Evolutionary conservation across 495 filamentous ascomycete genomes (phyloP).

Genomic region (Gamarada debralockiae): DNA sequence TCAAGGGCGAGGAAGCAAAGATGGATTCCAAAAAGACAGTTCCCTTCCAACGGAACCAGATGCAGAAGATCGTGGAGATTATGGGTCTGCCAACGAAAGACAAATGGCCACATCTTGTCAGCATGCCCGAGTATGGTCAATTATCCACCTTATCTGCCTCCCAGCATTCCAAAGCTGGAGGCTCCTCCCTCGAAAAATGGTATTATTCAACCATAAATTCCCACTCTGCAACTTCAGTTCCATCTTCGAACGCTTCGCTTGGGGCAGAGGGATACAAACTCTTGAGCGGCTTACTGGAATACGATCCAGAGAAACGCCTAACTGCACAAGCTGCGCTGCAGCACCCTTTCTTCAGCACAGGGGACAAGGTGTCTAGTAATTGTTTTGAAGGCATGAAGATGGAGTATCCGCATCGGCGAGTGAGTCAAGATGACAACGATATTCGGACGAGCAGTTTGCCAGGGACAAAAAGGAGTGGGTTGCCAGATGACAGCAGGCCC

Average conservation of each 20-base stretch:
- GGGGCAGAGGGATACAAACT: constrained; percentile 78
- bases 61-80: constrained; percentile 97
- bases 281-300: constrained; percentile 77
- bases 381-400: constrained; percentile 87
- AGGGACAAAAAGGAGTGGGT: constrained; percentile 84
- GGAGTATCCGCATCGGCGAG: constrained; percentile 85
- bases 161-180: constrained; percentile 31
- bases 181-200: constrained; percentile 46
- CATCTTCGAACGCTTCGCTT: constrained; percentile 45
- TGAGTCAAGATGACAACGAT: constrained; percentile 93
- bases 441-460: constrained; percentile 83
- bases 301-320: constrained; percentile 85
- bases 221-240: constrained; percentile 40
- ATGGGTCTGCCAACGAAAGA: constrained; percentile 88
- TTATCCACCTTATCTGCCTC: constrained; percentile 57
- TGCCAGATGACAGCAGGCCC: constrained; percentile 75
- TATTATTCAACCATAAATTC: constrained; percentile 50
- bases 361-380: constrained; percentile 63
- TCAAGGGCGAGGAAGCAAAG: constrained; percentile 98
- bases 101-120: constrained; percentile 75
- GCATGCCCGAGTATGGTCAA: constrained; percentile 79
- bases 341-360: constrained; percentile 78
- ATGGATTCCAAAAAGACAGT: constrained; percentile 98
- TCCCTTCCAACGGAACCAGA: constrained; percentile 95
- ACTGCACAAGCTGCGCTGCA: constrained; percentile 81